Conservation (phyloP, 306 rosid genomes). For the Mimosa pudica region DNA sequence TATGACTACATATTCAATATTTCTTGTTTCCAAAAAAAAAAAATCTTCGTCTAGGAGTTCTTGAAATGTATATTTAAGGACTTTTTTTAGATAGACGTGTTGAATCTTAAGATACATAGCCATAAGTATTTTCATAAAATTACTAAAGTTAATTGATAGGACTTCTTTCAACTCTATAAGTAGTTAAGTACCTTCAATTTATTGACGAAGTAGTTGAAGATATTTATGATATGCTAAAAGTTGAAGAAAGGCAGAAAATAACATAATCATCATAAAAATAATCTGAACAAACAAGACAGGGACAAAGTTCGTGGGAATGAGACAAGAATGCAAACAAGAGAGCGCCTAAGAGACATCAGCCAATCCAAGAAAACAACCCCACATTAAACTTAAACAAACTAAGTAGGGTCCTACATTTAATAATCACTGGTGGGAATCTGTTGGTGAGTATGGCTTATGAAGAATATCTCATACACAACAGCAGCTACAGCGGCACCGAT, state of each 20-base stretch:
- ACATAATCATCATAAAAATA: conserved; percentile 28
- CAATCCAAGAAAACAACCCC: conserved; percentile 34
- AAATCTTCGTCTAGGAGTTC: neutral
- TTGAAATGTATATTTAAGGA: neutral
- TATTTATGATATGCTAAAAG: neutral
- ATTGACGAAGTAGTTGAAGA: too few species aligned
- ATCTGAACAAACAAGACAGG: conserved; percentile 27
- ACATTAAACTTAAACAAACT: conserved; percentile 17
- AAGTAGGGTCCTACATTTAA: conserved; percentile 15
- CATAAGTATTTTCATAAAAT: too few species aligned
- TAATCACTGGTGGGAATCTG: conserved; percentile 58
- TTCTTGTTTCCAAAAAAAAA: neutral
- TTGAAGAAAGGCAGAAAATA: conserved; percentile 10
- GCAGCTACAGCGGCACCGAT: conserved; percentile 68
- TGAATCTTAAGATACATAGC: too few species aligned
- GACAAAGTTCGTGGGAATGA: conserved; percentile 34
- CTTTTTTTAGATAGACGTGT: too few species aligned
- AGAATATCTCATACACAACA: conserved; percentile 53
- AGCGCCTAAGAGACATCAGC: conserved; percentile 21
- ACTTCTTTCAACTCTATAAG: too few species aligned
- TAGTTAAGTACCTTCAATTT: too few species aligned
- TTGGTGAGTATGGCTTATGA: conserved; percentile 62
- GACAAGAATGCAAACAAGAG: conserved; percentile 39
- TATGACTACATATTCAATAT: neutral
- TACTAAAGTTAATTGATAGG: too few species aligned